phyloP scores from a whole-genome alignment of 257 asterid species.

The Henckelia pumila region DNA sequence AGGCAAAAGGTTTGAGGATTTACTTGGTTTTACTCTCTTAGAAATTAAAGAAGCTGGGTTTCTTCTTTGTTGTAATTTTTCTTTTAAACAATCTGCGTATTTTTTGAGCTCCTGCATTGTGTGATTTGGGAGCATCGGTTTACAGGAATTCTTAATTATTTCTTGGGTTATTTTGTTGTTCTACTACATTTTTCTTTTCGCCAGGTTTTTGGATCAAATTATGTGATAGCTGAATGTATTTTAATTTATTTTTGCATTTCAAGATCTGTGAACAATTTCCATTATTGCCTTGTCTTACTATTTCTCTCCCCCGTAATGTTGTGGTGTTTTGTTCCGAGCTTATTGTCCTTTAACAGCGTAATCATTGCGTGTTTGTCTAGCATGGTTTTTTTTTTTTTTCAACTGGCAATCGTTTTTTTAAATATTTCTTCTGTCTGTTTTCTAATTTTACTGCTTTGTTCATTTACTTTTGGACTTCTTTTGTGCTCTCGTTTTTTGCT shows the following conservation, averaged over 20 bases:
- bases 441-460: conserved; percentile 15
- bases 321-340: conserved; percentile 4
- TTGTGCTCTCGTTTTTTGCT: neutral
- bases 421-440: conserved; percentile 3
- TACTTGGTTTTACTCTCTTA: conserved; percentile 25
- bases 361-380: conserved; percentile 11
- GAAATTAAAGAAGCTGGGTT: conserved; percentile 25
- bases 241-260: conserved; percentile 24
- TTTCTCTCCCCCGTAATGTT: conserved; percentile 14
- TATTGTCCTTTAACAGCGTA: neutral
- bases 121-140: neutral
- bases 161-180: neutral
- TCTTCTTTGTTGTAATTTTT: neutral
- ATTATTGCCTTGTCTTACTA: conserved; percentile 1
- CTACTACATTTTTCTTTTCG: neutral
- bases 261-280: conserved; percentile 31
- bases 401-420: neutral
- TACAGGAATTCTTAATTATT: neutral
- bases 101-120: conserved; percentile 18
- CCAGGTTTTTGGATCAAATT: neutral
- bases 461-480: conserved; percentile 12
- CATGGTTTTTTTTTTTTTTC: neutral
- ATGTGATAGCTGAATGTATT: conserved; percentile 2
- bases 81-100: conserved; percentile 22
- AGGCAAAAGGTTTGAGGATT: conserved; percentile 1